These are phyloP conservation scores for Blepharisma stoltei DNA, from an alignment of 73 alveolate species.

Conservation along the genomic window DNA sequence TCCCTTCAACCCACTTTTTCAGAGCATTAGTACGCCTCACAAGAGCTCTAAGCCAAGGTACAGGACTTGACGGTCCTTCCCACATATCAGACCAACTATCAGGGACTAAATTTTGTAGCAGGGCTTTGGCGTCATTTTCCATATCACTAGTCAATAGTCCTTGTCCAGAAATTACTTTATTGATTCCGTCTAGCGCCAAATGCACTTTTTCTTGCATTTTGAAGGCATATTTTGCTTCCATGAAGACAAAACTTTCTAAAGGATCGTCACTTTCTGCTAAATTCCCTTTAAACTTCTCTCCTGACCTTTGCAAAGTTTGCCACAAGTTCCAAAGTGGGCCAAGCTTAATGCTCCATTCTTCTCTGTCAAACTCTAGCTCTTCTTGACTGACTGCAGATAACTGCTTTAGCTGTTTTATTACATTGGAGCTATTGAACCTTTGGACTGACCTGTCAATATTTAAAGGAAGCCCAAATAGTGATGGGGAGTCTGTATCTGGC, in stretches of 20 bases:
- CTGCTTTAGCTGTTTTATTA: slow-evolving; percentile 80
- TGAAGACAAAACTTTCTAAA: slow-evolving; percentile 84
- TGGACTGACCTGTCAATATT: slow-evolving; percentile 98
- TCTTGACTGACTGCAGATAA: slow-evolving; percentile 87
- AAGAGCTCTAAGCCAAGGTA: slow-evolving; percentile 83
- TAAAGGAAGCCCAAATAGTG: slow-evolving; percentile 97
- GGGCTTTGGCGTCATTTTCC: slow-evolving; percentile 78
- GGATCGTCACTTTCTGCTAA: slow-evolving; percentile 85
- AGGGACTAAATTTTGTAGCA: slow-evolving; percentile 84
- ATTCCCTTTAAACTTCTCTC: slow-evolving; percentile 55
- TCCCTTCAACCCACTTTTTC: slow-evolving; percentile 77
- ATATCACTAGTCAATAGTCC: slow-evolving; percentile 92
- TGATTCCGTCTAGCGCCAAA: slow-evolving; percentile 69
- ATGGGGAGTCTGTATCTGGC: slow-evolving; percentile 97
- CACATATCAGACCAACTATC: slow-evolving; percentile 92
- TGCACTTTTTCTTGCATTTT: slow-evolving; percentile 73
- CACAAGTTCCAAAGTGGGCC: slow-evolving; percentile 90
- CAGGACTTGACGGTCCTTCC: slow-evolving; percentile 98
- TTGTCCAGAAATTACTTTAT: slow-evolving; percentile 83
- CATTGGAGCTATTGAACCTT: slow-evolving; percentile 90
- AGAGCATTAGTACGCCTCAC: slow-evolving; percentile 82
- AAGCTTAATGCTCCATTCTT: slow-evolving; percentile 87
- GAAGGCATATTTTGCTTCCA: slow-evolving; percentile 81
- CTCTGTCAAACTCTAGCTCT: slow-evolving; percentile 92
- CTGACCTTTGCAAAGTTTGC: slow-evolving; percentile 63